Evolutionary conservation across 148 eudicot genomes (phyloP), one percentile per base, ranked within the genome.

Genomic region (Suaeda aralocaspica): DNA sequence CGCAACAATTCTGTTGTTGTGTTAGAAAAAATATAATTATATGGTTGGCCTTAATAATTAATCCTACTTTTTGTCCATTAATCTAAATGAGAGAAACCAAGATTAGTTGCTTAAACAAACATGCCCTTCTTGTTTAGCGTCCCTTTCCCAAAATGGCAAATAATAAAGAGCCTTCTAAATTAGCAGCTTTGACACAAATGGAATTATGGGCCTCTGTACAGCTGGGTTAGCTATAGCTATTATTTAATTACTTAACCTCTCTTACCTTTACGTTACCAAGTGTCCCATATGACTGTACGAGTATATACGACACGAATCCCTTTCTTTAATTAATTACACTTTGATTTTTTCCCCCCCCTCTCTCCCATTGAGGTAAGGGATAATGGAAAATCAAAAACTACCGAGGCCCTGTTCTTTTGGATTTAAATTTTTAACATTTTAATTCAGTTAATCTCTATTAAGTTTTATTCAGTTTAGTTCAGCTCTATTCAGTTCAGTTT

Each of bases 71-170:
- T 70, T 63, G 22, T 24, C 68, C n/a, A 70, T 69, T 70, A 68
- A 22, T 63, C 15, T 62, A 62, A 75, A 34, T 45, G 14, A 46
- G 39, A 42, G 33, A 64, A 67, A 75, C 69, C 34, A 71, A 64
- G 79, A 71, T 71, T 76, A 71, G 79, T 71, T 56, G 62, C 72
- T 70, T 71, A 71, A 71, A 63, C 50, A n/a, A n/a, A 65, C 56
- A 53, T 53, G 63, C 33, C 63, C 52, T 33, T 60, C 18, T 14
- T 76, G 64, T 33, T 63, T 29, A 21, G 24, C 39, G 49, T 26
- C 18, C 26, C 42, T 44, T 42, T 6, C 71, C 64, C 4, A 66
- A 66, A 28, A 39, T 34, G 24, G 67, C 25, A 71, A 58, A 44
- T 7, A 24, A 10, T 14, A 57, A 50, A 39, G 66, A 39, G 45